Evolutionary conservation across 2,329 filamentous ascomycete species (phyloP).

Genomic region (Bisporella sp.): DNA sequence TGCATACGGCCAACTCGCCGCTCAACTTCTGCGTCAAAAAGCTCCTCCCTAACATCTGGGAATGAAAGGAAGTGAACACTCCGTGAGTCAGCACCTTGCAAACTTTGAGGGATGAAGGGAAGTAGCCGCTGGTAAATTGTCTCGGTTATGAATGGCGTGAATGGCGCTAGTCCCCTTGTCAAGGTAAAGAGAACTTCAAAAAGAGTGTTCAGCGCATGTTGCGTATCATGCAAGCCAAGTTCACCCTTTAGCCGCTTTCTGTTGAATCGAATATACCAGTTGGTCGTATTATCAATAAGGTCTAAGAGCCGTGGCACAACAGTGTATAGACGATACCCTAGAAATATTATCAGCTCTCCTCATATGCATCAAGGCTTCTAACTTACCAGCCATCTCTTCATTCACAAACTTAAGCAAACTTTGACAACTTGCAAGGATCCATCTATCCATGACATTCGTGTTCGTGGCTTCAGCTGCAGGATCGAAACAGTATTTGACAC

Average conservation of each 20-base stretch:
- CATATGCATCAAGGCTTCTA: neutral
- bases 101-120: constrained; percentile 69
- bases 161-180: constrained; percentile 81
- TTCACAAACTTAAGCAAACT: constrained; percentile 88
- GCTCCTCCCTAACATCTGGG: constrained; percentile 79
- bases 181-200: constrained; percentile 92
- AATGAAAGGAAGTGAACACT: constrained; percentile 91
- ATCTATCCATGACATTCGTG: constrained; percentile 90
- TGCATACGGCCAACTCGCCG: constrained; percentile 88
- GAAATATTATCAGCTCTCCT: constrained; percentile 4
- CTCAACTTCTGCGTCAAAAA: constrained; percentile 83
- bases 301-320: constrained; percentile 79
- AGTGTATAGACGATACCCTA: constrained; percentile 75
- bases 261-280: constrained; percentile 98
- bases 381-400: constrained; percentile 75
- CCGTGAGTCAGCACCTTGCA: constrained; percentile 64
- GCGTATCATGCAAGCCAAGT: constrained; percentile 76
- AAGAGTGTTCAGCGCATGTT: constrained; percentile 85
- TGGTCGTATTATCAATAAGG: constrained; percentile 92
- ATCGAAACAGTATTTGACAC: constrained; percentile 72
- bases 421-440: constrained; percentile 90
- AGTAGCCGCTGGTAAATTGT: constrained; percentile 84
- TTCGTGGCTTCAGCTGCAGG: constrained; percentile 68
- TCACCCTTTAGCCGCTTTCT: constrained; percentile 86
- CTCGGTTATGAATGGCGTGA: constrained; percentile 92